phyloP scores from a whole-genome alignment of 495 filamentous ascomycete species.

The Collariella sp. region DNA sequence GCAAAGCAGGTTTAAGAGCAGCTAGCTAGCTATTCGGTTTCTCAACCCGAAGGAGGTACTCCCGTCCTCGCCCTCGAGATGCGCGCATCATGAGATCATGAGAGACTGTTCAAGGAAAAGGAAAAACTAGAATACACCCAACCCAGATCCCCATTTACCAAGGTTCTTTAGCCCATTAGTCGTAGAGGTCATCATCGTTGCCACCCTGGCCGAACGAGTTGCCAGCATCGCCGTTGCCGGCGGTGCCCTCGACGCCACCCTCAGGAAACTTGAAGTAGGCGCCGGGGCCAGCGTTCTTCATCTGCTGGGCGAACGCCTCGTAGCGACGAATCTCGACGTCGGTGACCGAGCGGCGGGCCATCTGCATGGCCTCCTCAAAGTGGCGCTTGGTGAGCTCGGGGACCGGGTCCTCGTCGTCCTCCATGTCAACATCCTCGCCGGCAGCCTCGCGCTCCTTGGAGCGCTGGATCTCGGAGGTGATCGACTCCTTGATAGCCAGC shows the following conservation, averaged over 20 bases:
- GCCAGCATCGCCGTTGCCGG: conserved; percentile 37
- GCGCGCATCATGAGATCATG: too few species aligned
- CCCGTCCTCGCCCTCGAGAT: too few species aligned
- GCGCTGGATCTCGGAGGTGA: conserved; percentile 78
- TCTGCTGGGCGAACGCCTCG: conserved; percentile 95
- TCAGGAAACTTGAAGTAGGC: conserved; percentile 95
- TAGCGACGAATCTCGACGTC: conserved; percentile 97
- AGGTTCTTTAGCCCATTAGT: conserved; percentile 35
- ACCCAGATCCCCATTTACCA: too few species aligned
- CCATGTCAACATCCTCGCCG: conserved; percentile 71
- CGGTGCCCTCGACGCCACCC: conserved; percentile 51
- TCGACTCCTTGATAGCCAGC: conserved; percentile 98
- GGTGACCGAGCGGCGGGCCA: conserved; percentile 83
- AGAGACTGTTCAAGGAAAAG: too few species aligned
- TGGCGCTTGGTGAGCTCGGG: conserved; percentile 91
- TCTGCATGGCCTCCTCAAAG: conserved; percentile 97
- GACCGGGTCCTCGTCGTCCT: conserved; percentile 89
- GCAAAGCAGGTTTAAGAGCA: too few species aligned
- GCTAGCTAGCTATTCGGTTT: too few species aligned
- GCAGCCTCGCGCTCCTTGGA: conserved; percentile 79
- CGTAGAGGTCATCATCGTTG: conserved; percentile 82
- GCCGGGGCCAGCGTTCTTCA: conserved; percentile 94
- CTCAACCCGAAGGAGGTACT: too few species aligned
- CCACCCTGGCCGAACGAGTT: conserved; percentile 73
- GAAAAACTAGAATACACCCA: too few species aligned